Percentiles rank a stretch among this genome's conserved stretches.
phyloP scores from a whole-genome alignment of 2,329 filamentous ascomycete species.

The Colletotrichum sansevieriae region DNA sequence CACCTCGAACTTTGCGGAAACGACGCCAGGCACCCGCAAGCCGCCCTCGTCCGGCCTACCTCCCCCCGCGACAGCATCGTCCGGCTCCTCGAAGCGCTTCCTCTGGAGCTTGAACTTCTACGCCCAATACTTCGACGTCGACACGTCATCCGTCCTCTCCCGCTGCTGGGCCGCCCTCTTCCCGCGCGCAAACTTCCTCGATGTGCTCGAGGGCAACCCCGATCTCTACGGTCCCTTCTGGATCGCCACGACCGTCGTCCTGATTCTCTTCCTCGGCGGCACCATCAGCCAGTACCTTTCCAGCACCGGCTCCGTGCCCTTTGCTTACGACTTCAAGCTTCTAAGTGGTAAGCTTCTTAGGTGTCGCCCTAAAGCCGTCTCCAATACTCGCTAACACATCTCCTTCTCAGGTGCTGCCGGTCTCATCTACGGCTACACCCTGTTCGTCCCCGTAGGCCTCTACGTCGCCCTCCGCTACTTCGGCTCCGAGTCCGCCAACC shows the following conservation, averaged over 20 bases:
- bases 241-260: constrained; percentile 97
- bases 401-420: constrained; percentile 78
- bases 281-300: constrained; percentile 94
- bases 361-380: constrained; percentile 31
- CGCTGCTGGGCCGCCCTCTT: constrained; percentile 92
- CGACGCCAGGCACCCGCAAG: constrained; percentile 62
- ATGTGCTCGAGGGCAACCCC: constrained; percentile 95
- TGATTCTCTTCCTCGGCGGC: constrained; percentile 94
- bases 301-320: constrained; percentile 75
- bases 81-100: constrained; percentile 77
- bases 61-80: constrained; percentile 66
- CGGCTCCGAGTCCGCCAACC: constrained; percentile 90
- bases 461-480: constrained; percentile 96
- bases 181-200: constrained; percentile 93
- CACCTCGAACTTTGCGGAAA: constrained; percentile 84
- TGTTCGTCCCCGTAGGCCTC: constrained; percentile 84
- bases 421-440: constrained; percentile 94
- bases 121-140: constrained; percentile 98
- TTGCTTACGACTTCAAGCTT: constrained; percentile 91
- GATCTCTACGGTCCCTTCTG: constrained; percentile 98
- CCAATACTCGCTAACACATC: background rate
- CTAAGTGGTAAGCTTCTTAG: constrained; percentile 74
- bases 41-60: constrained; percentile 64
- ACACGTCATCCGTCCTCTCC: constrained; percentile 88
- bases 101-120: constrained; percentile 96